These are phyloP conservation scores for Yamagishiella unicocca DNA, from an alignment of 139 green algal genomes.

Conservation along the genomic window DNA sequence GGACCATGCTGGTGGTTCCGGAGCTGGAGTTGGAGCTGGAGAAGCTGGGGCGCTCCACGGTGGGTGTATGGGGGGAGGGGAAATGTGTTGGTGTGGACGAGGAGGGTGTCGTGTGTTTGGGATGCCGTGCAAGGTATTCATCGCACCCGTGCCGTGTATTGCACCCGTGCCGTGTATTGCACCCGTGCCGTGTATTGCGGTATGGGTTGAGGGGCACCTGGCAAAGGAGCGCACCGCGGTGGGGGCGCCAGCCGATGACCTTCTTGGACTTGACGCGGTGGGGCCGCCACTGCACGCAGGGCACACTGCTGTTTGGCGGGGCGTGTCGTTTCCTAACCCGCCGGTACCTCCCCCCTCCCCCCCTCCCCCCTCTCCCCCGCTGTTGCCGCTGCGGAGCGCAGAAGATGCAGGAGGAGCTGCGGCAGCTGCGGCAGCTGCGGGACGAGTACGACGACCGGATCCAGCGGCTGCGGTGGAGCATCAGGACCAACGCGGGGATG, in stretches of 20 bases:
- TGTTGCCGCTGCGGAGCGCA: background rate
- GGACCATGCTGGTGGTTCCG: conserved; percentile 97
- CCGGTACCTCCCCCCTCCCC: background rate
- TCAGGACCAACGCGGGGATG: background rate
- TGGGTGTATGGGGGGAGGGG: conserved; percentile 44
- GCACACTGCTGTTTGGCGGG: too few species aligned
- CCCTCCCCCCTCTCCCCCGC: background rate
- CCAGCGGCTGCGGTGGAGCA: conserved; percentile 81
- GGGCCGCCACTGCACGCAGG: too few species aligned
- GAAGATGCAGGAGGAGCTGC: conserved; percentile 71
- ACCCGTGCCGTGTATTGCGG: too few species aligned
- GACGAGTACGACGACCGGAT: conserved; percentile 90
- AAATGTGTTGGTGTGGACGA: background rate
- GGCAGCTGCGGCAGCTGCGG: conserved; percentile 72
- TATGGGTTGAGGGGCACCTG: too few species aligned
- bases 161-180: too few species aligned
- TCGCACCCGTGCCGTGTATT: too few species aligned
- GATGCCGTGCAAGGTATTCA: too few species aligned
- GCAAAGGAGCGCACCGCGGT: too few species aligned
- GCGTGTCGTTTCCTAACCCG: too few species aligned
- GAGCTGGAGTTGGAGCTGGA: conserved; percentile 92
- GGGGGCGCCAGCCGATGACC: too few species aligned
- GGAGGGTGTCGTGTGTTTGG: too few species aligned
- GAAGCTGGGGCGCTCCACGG: conserved; percentile 28
- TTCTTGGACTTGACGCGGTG: too few species aligned